phyloP scores from a whole-genome alignment of 331 rosid species.

The Spiraea crenata region DNA sequence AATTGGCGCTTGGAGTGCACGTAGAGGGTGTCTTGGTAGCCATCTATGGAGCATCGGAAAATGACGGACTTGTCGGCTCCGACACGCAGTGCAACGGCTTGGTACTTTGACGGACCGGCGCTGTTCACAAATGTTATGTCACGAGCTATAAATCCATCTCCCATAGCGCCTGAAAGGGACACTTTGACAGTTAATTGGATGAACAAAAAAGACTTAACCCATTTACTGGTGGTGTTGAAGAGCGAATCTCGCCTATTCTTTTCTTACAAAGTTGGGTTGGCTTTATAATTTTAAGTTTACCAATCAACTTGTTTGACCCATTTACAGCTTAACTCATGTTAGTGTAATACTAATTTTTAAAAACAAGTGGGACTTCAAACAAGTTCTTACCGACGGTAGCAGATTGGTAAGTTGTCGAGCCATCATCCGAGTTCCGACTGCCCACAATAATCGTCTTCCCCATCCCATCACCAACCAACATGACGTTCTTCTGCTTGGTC shows the following conservation, averaged over 20 bases:
- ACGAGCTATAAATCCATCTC: constrained; percentile 45
- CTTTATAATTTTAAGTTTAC: too few species aligned
- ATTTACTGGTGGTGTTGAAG: too few species aligned
- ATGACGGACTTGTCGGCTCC: constrained; percentile 40
- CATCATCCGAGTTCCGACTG: constrained; percentile 20
- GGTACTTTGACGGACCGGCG: constrained; percentile 33
- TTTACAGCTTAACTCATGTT: too few species aligned
- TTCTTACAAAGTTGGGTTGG: too few species aligned
- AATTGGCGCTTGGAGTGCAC: constrained; percentile 39
- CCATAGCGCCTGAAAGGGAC: constrained; percentile 31
- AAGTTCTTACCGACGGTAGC: constrained; percentile 35
- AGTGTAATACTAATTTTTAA: too few species aligned
- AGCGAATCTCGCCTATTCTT: too few species aligned
- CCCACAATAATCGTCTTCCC: constrained; percentile 31
- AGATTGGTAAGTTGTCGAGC: constrained; percentile 29
- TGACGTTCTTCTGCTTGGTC: constrained; percentile 32
- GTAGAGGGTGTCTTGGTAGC: constrained; percentile 44
- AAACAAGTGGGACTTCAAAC: background rate
- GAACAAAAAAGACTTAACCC: too few species aligned
- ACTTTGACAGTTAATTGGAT: background rate
- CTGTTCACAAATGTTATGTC: constrained; percentile 34
- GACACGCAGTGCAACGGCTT: constrained; percentile 41
- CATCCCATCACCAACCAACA: constrained; percentile 40
- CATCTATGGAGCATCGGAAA: constrained; percentile 25
- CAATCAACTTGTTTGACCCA: too few species aligned